Conservation (phyloP, 768 basidiomycete genomes). For the Amanita muscaria region DNA sequence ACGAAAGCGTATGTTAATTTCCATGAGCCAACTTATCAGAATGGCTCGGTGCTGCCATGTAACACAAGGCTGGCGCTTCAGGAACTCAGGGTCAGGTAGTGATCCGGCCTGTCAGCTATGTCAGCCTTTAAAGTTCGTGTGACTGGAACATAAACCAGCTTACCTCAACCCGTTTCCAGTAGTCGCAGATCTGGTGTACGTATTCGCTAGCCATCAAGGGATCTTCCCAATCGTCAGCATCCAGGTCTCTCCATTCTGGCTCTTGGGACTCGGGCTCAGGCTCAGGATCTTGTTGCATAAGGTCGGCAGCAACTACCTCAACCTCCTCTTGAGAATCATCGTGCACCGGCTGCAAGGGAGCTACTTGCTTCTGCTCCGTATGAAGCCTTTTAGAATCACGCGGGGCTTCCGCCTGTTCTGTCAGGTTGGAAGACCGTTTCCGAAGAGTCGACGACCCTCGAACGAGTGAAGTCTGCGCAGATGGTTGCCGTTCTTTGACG, state of each 20-base stretch:
- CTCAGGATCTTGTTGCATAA: slow-evolving; percentile 18
- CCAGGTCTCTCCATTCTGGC: slow-evolving; percentile 74
- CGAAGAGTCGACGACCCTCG: slow-evolving; percentile 5
- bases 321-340: slow-evolving; percentile 34
- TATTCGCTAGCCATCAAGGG: slow-evolving; percentile 92
- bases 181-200: slow-evolving; percentile 79
- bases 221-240: slow-evolving; percentile 81
- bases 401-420: slow-evolving; percentile 36
- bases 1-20: slow-evolving; percentile 81
- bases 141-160: slow-evolving; percentile 1
- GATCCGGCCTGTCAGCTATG: slow-evolving; percentile 45
- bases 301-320: slow-evolving; percentile 31
- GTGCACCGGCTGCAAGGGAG: slow-evolving; percentile 4
- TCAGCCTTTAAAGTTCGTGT: neutral
- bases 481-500: neutral
- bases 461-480: neutral
- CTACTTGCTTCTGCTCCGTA: slow-evolving; percentile 32
- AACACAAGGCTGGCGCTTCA: slow-evolving; percentile 74
- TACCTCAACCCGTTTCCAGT: slow-evolving; percentile 81
- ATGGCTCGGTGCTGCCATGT: slow-evolving; percentile 87
- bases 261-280: slow-evolving; percentile 30
- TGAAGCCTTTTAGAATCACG: slow-evolving; percentile 57
- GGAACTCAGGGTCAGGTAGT: slow-evolving; percentile 79
- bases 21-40: slow-evolving; percentile 89
- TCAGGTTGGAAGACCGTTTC: slow-evolving; percentile 13